Conservation (phyloP, 2,329 filamentous ascomycete genomes). For the Microcyclosporella mali region DNA sequence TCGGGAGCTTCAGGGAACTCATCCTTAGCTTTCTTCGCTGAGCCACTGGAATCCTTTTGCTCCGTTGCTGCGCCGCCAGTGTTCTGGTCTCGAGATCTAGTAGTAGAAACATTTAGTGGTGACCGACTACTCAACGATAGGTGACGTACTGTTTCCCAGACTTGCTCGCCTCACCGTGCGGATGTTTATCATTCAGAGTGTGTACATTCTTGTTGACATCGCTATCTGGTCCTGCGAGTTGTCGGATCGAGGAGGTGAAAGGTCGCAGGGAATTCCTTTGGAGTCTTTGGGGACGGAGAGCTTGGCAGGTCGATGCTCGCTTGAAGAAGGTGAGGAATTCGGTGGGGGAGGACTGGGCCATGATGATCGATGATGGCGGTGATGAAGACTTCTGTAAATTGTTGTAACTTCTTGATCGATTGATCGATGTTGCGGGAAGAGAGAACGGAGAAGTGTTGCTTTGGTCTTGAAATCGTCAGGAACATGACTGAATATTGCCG, state of each 20-base stretch:
- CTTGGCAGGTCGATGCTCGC: slow-evolving; percentile 3
- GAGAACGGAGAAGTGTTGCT: no score
- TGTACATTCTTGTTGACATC: slow-evolving; percentile 22
- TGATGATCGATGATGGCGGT: slow-evolving; percentile 17
- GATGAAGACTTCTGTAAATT: no score
- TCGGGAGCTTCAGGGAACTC: slow-evolving; percentile 45
- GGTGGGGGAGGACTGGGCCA: slow-evolving; percentile 32
- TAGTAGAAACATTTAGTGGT: slow-evolving; percentile 1
- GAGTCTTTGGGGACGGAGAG: neutral
- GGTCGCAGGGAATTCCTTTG: slow-evolving; percentile 5
- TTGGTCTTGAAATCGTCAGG: no score
- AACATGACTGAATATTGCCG: slow-evolving; percentile 1
- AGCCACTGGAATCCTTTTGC: slow-evolving; percentile 33
- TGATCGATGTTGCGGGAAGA: no score
- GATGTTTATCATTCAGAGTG: slow-evolving; percentile 19
- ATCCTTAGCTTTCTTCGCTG: slow-evolving; percentile 39
- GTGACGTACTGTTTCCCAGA: slow-evolving; percentile 19
- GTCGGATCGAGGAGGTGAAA: slow-evolving; percentile 9
- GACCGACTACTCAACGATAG: neutral
- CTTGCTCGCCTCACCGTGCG: slow-evolving; percentile 17
- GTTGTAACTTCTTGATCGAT: neutral
- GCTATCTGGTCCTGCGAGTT: slow-evolving; percentile 6
- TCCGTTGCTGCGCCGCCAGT: slow-evolving; percentile 38
- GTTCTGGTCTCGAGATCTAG: slow-evolving; percentile 28
- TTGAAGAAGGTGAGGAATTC: slow-evolving; percentile 38